Conservation (phyloP, 2,329 filamentous ascomycete genomes). For the Paramyrothecium roridum region DNA sequence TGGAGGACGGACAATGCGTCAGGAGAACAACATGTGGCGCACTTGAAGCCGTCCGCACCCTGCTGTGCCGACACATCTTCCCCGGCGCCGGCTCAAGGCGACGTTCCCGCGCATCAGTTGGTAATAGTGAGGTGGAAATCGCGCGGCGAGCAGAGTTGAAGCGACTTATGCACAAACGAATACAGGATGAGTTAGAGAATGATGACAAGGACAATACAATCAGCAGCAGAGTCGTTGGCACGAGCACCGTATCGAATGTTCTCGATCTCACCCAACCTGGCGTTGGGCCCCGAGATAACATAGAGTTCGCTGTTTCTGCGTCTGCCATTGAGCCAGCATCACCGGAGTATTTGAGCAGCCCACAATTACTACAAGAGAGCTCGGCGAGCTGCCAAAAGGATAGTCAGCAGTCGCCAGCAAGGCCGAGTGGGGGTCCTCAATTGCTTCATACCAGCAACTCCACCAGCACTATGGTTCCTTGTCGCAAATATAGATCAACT, state of each 20-base stretch:
- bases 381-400: no score
- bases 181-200: slow-evolving; percentile 53
- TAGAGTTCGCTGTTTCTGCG: slow-evolving; percentile 39
- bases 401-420: no score
- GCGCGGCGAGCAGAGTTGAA: slow-evolving; percentile 54
- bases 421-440: no score
- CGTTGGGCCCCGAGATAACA: slow-evolving; percentile 44
- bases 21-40: slow-evolving; percentile 29
- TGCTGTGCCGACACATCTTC: slow-evolving; percentile 43
- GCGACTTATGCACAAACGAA: slow-evolving; percentile 51
- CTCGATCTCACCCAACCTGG: slow-evolving; percentile 25
- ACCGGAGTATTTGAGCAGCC: not conserved
- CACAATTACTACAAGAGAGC: no score
- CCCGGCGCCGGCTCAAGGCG: slow-evolving; percentile 37
- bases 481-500: not conserved
- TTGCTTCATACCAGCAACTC: no score
- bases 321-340: no score
- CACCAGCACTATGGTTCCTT: not conserved
- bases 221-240: slow-evolving; percentile 20
- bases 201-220: slow-evolving; percentile 36
- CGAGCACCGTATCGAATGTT: slow-evolving; percentile 15
- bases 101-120: slow-evolving; percentile 36
- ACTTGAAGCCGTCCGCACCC: slow-evolving; percentile 42
- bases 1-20: slow-evolving; percentile 27
- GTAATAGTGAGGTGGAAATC: slow-evolving; percentile 49